phyloP scores from a whole-genome alignment of 23 red algal genomes.

The Agarophyton chilense region DNA sequence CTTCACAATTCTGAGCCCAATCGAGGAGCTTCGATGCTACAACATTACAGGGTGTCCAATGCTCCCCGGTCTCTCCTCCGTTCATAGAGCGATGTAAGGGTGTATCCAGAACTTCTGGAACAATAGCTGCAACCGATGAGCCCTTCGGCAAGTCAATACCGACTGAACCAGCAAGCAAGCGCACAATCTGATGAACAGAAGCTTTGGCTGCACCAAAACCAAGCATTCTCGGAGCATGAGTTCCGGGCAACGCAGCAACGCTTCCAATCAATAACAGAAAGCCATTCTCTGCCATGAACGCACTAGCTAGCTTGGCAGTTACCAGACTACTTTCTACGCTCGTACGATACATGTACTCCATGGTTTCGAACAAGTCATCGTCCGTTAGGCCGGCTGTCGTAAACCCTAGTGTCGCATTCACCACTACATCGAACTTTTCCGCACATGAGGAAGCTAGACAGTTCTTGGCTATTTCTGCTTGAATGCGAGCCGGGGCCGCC shows the following conservation, averaged over 20 bases:
- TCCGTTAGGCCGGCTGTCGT: conserved; percentile 57
- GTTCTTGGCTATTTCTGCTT: conserved; percentile 55
- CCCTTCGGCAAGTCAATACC: conserved; percentile 68
- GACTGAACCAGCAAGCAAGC: conserved; percentile 64
- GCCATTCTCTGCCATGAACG: conserved; percentile 74
- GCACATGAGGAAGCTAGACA: conserved; percentile 48
- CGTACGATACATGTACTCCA: conserved; percentile 82
- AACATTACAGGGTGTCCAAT: conserved; percentile 87
- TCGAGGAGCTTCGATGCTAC: conserved; percentile 77
- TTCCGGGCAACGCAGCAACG: conserved; percentile 73
- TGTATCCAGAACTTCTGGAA: conserved; percentile 90
- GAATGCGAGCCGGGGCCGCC: conserved; percentile 59
- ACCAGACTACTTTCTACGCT: conserved; percentile 80
- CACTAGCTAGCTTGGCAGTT: conserved; percentile 66
- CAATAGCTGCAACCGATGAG: conserved; percentile 73
- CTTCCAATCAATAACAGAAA: conserved; percentile 67
- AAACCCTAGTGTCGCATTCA: conserved; percentile 84
- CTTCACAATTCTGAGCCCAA: conserved; percentile 66
- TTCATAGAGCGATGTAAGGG: conserved; percentile 85
- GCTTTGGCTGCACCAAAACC: conserved; percentile 79
- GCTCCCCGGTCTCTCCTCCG: conserved; percentile 52
- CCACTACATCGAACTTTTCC: conserved; percentile 65
- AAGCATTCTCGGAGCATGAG: conserved; percentile 59
- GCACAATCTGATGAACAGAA: conserved; percentile 84
- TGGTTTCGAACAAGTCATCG: conserved; percentile 77